phyloP scores from a whole-genome alignment of 2,329 filamentous ascomycete genomes.

The Sporothrix globosa region DNA sequence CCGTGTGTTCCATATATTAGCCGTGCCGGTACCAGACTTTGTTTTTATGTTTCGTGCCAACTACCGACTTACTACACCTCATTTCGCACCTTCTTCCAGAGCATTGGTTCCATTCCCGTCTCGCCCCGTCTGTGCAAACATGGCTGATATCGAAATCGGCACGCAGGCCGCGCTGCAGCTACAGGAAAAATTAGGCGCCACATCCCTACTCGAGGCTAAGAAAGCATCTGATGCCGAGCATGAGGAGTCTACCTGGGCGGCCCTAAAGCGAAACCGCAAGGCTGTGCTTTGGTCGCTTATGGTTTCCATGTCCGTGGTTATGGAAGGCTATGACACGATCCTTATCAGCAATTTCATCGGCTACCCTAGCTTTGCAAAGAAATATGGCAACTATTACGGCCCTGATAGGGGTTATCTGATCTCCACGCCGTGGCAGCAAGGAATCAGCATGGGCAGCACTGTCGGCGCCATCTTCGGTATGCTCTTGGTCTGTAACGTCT shows the following conservation, averaged over 20 bases:
- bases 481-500: background rate
- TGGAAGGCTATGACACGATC: constrained; percentile 39
- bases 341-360: constrained; percentile 38
- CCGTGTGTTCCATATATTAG: no score
- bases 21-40: no score
- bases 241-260: background rate
- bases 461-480: constrained; percentile 55
- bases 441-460: constrained; percentile 44
- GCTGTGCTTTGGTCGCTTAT: constrained; percentile 35
- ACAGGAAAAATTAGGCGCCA: constrained; percentile 12
- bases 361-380: constrained; percentile 37
- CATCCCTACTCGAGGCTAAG: constrained; percentile 19
- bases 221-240: constrained; percentile 26
- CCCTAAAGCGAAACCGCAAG: constrained; percentile 18
- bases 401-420: constrained; percentile 46
- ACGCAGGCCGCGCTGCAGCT: constrained; percentile 8
- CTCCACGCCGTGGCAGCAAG: constrained; percentile 55
- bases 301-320: constrained; percentile 36
- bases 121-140: background rate
- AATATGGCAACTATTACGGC: constrained; percentile 41
- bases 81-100: no score
- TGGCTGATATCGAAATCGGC: constrained; percentile 16
- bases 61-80: no score
- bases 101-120: background rate
- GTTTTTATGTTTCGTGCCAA: no score